Base-by-base conservation (phyloP, 441 rosid species). In the Bocquillonia castaneifolia region DNA sequence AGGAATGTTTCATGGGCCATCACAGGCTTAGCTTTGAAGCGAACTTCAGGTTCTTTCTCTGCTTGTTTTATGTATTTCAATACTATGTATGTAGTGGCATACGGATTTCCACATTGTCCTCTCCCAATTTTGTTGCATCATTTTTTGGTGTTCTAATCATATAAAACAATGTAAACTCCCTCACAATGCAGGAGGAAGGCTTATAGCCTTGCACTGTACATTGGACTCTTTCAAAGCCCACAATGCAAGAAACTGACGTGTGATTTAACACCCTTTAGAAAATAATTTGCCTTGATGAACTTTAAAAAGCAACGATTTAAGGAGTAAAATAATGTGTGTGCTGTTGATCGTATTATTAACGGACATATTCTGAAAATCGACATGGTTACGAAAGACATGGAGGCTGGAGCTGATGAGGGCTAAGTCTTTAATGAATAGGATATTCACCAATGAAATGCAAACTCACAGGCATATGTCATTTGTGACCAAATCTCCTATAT, bases 1-100 rank as follows among this genome's bases (percentile, higher is more conserved):
- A 96, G 86, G 89, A 88, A 89, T 77, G 87, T 89, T 55, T 83
- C 95, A 6, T 92, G 97, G 97, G 99, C 96, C 79, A 85, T 92
- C 59, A 50, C 93, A 70, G 81, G 88, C 85, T 79, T 92, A 59
- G 73, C 92, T 72, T 68, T 79, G 86, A 89, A 85, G 85, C 83
- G 76, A 79, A 68, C 78, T 79, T 82, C 92, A 78, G 99, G 99
- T 95, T 48, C 61, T 77, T 69, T 67, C 70, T 68, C 63, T 59
- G 31, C 61, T 74, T 72, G 34, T 13, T 59, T 23, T 39, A 32
- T 42, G 1, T 51, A 31, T 55, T 6, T 25, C 12, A 55, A 42
- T 47, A 17, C 34, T 67, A 3, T 10, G 26, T 60, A 48, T 55
- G 57, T 29, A 50, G 54, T 64, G 37, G 31, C 34, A 32, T 32